A percentile compares a stretch with the other conserved stretches of the same genome.
phyloP scores from a whole-genome alignment of 176 grass and related monocot genomes.

The Oryza brachyantha region DNA sequence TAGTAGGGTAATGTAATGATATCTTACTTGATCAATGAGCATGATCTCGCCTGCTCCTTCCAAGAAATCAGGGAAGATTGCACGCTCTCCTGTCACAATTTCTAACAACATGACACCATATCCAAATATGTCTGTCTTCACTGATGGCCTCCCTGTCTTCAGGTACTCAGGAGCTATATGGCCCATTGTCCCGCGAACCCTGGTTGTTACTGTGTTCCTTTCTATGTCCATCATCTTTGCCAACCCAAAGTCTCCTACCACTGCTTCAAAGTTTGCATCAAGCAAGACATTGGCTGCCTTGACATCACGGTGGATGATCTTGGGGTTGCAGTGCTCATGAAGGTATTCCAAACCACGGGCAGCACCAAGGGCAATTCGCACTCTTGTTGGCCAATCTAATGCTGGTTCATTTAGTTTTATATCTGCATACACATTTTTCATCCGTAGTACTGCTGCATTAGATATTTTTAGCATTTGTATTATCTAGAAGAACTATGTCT shows the following conservation, averaged over 20 bases:
- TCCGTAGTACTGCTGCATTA: background rate
- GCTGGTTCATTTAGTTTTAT: slow-evolving; percentile 53
- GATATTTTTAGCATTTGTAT: background rate
- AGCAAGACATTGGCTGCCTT: slow-evolving; percentile 89
- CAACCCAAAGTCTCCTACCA: slow-evolving; percentile 81
- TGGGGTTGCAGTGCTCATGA: slow-evolving; percentile 90
- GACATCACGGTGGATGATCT: slow-evolving; percentile 88
- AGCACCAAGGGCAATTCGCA: slow-evolving; percentile 58
- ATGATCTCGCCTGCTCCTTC: slow-evolving; percentile 69
- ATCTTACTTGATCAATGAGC: slow-evolving; percentile 70
- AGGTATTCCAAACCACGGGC: slow-evolving; percentile 84
- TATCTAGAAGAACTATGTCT: background rate
- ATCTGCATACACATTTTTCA: slow-evolving; percentile 38
- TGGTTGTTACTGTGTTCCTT: slow-evolving; percentile 74
- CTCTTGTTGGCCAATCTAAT: slow-evolving; percentile 71
- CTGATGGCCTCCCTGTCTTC: slow-evolving; percentile 73
- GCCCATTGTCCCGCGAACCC: slow-evolving; percentile 69
- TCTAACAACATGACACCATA: slow-evolving; percentile 83
- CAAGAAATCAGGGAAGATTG: slow-evolving; percentile 41
- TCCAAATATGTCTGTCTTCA: slow-evolving; percentile 88
- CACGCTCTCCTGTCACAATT: slow-evolving; percentile 68
- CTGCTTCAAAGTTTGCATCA: slow-evolving; percentile 71
- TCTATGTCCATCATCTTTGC: slow-evolving; percentile 66
- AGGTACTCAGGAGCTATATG: slow-evolving; percentile 95
- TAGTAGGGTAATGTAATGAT: background rate